Evolutionary conservation across 2,329 filamentous ascomycete genomes (phyloP).

Genomic region (Orbilia quercus): DNA sequence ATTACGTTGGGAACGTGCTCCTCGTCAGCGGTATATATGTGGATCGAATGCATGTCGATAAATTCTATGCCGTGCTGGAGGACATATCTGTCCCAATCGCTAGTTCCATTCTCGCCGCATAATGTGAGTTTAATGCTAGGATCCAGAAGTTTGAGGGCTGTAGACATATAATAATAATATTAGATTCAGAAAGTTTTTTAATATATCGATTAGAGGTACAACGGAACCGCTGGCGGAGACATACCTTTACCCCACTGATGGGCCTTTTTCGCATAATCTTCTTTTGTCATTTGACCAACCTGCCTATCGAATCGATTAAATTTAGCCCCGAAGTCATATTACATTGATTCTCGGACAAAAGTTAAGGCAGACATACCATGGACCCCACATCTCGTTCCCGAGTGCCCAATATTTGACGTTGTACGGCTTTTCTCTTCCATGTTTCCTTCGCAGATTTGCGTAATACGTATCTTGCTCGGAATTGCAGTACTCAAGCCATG

Average conservation of each 20-base stretch:
- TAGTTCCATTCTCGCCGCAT: conserved; percentile 77
- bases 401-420: conserved; percentile 85
- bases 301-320: conserved; percentile 63
- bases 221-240: conserved; percentile 59
- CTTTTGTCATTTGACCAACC: conserved; percentile 75
- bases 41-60: conserved; percentile 84
- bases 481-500: conserved; percentile 90
- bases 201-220: neutral
- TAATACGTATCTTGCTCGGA: conserved; percentile 80
- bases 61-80: conserved; percentile 75
- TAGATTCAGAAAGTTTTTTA: neutral
- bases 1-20: conserved; percentile 69
- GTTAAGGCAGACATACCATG: conserved; percentile 59
- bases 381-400: conserved; percentile 72
- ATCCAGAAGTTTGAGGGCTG: conserved; percentile 74
- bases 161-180: neutral
- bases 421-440: conserved; percentile 81
- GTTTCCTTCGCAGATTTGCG: conserved; percentile 79
- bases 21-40: conserved; percentile 74
- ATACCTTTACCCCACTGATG: conserved; percentile 74
- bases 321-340: neutral
- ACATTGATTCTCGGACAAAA: neutral
- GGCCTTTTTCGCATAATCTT: conserved; percentile 75
- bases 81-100: conserved; percentile 78
- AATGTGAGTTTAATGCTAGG: conserved; percentile 76